phyloP scores from a whole-genome alignment of 768 basidiomycete genomes.

The Xerocomellus chrysenteron region DNA sequence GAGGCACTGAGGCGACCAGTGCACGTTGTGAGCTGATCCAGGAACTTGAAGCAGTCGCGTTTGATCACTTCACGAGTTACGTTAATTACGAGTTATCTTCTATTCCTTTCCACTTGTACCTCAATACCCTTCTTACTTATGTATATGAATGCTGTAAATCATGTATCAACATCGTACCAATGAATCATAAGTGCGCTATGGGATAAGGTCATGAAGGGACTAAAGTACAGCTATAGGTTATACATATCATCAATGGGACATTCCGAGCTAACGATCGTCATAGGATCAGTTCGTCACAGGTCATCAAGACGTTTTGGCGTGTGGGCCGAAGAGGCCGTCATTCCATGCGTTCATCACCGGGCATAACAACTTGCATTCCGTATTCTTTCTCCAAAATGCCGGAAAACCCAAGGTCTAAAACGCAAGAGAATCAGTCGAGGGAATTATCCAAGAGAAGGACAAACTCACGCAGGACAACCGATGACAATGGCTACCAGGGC shows the following conservation, averaged over 20 bases:
- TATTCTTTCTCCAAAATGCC: conserved; percentile 49
- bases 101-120: too few species aligned
- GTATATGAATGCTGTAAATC: too few species aligned
- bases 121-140: too few species aligned
- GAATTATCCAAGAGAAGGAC: background rate
- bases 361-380: conserved; percentile 47
- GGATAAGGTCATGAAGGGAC: background rate
- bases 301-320: background rate
- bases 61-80: too few species aligned
- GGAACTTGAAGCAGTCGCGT: too few species aligned
- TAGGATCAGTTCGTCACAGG: too few species aligned
- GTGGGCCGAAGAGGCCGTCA: background rate
- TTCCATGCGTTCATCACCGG: background rate
- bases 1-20: background rate
- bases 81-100: too few species aligned
- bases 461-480: conserved; percentile 50
- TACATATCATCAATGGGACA: background rate
- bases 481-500: conserved; percentile 56
- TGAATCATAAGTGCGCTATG: too few species aligned
- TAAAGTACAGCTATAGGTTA: background rate
- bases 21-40: background rate
- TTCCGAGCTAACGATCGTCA: background rate
- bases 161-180: too few species aligned
- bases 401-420: conserved; percentile 44
- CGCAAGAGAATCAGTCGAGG: conserved; percentile 35